A percentile compares a stretch with the other conserved stretches of the same genome.
phyloP scores from a whole-genome alignment of 225 moss, liverwort and hornwort species.

The Pseudisothecium myosuroides region DNA sequence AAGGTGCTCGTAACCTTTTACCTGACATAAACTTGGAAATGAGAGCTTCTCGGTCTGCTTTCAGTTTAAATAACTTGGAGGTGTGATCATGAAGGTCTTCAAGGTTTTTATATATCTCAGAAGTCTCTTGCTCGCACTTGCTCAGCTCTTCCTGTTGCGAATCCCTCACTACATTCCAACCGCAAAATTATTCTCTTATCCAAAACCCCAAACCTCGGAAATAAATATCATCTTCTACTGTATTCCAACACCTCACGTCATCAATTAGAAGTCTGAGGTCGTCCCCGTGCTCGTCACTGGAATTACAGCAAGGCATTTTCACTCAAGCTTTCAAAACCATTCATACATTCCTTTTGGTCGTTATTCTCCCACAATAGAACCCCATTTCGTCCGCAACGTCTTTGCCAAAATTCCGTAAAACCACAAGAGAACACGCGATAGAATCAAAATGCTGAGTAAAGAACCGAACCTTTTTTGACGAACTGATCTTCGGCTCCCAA shows the following conservation, averaged over 20 bases:
- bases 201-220: neutral
- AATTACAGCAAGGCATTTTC: neutral
- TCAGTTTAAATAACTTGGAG: constrained; percentile 33
- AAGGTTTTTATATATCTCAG: constrained; percentile 18
- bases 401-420: neutral
- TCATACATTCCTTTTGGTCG: neutral
- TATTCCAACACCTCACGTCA: neutral
- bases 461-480: constrained; percentile 22
- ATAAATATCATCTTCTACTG: neutral
- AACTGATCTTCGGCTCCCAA: constrained; percentile 40
- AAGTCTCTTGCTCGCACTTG: constrained; percentile 20
- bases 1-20: neutral
- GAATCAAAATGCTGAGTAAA: neutral
- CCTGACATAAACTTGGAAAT: constrained; percentile 42
- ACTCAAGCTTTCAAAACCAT: neutral
- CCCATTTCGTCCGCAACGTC: neutral
- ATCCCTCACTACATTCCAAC: constrained; percentile 27
- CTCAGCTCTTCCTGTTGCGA: constrained; percentile 37
- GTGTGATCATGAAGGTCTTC: constrained; percentile 40
- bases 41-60: constrained; percentile 36
- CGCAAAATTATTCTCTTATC: neutral
- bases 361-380: neutral
- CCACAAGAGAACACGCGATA: neutral
- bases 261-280: neutral
- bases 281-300: neutral